Evolutionary conservation across 2,329 filamentous ascomycete species (phyloP).

Genomic region (Cladosporium sp.): DNA sequence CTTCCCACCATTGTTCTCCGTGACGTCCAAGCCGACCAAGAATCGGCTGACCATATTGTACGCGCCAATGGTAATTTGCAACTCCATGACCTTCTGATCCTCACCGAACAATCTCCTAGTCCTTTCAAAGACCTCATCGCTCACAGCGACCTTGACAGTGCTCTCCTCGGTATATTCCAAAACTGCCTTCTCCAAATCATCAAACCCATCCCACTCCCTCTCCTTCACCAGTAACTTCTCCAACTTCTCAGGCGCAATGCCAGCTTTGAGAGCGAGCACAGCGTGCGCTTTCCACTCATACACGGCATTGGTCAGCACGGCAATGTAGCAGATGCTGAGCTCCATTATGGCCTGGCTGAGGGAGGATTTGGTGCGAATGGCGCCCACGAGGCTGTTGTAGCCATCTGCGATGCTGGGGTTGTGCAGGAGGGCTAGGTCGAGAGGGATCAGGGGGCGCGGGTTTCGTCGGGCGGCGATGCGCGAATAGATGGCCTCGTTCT

Average conservation of each 20-base stretch:
- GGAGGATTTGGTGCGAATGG: constrained; percentile 33
- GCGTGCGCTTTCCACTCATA: constrained; percentile 36
- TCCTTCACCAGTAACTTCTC: constrained; percentile 24
- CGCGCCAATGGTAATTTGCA: constrained; percentile 33
- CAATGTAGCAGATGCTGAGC: constrained; percentile 34
- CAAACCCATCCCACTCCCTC: constrained; percentile 20
- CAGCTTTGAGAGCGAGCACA: constrained; percentile 30
- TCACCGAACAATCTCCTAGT: constrained; percentile 28
- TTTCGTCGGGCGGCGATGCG: constrained; percentile 63
- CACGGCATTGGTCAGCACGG: constrained; percentile 32
- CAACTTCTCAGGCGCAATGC: constrained; percentile 22
- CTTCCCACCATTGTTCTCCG: constrained; percentile 33
- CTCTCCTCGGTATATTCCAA: constrained; percentile 32
- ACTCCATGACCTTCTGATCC: constrained; percentile 33
- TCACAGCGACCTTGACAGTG: constrained; percentile 29
- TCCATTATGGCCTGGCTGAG: constrained; percentile 30
- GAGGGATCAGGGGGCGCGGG: constrained; percentile 65
- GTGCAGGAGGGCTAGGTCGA: constrained; percentile 75
- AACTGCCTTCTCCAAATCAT: constrained; percentile 29
- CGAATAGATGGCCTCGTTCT: constrained; percentile 49
- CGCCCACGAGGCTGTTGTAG: constrained; percentile 66
- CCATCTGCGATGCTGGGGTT: constrained; percentile 70
- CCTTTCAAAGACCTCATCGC: constrained; percentile 27
- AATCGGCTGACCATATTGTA: constrained; percentile 38
- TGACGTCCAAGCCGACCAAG: constrained; percentile 35